Evolutionary conservation across 805 yeast species (phyloP).

Genomic region (Saturnispora besseyi): DNA sequence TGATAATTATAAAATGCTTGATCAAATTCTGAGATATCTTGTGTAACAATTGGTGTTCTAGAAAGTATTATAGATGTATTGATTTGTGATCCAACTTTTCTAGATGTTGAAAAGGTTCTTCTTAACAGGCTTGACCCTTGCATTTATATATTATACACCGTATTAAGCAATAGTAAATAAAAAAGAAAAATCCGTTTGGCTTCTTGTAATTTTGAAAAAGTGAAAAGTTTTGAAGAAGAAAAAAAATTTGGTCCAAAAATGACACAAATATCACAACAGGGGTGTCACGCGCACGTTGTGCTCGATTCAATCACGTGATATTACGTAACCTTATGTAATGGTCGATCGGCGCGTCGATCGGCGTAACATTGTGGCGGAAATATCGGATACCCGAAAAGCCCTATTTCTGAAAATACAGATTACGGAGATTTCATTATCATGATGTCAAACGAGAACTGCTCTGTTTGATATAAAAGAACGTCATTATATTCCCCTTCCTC

Average conservation of each 20-base stretch:
- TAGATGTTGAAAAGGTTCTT: not conserved
- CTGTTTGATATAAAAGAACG: not conserved
- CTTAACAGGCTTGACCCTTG: not conserved
- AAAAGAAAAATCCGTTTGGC: no score
- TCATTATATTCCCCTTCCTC: not conserved
- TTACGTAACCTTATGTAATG: not conserved
- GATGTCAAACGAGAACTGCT: not conserved
- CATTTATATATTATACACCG: not conserved
- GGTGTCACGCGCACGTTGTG: not conserved
- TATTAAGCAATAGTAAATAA: no score
- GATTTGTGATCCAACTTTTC: not conserved
- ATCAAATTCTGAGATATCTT: constrained; percentile 66
- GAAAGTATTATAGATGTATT: constrained; percentile 32
- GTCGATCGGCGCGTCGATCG: no score
- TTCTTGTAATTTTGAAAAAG: no score
- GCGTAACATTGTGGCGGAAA: not conserved
- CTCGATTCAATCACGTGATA: not conserved
- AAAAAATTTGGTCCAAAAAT: not conserved
- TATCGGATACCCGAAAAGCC: not conserved
- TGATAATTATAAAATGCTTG: constrained; percentile 72
- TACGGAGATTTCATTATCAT: not conserved
- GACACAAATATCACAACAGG: not conserved
- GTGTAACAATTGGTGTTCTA: constrained; percentile 78
- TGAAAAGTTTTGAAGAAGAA: not conserved
- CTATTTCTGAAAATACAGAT: not conserved